Percentiles rank a stretch among this genome's conserved stretches.
phyloP scores from a whole-genome alignment of 345 rosid species.

The Eucalyptus globulus region DNA sequence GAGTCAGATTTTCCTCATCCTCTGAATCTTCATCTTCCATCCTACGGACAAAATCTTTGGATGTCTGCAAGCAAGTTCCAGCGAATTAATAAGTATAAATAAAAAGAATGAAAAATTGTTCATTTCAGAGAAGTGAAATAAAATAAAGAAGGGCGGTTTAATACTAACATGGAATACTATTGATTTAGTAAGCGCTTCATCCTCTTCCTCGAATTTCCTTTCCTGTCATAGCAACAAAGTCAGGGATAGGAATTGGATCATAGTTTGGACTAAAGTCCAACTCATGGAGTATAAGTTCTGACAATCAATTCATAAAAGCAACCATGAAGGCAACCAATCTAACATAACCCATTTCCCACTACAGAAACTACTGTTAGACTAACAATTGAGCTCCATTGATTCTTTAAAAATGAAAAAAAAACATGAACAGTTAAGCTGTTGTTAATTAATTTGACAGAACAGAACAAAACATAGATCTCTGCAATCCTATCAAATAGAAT shows the following conservation, averaged over 20 bases:
- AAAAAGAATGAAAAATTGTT: neutral
- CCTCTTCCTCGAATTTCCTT: constrained; percentile 6
- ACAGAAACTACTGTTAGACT: too few relatives aligned
- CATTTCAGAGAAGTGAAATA: neutral
- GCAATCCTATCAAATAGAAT: too few relatives aligned
- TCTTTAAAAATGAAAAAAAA: too few relatives aligned
- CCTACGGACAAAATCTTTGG: neutral
- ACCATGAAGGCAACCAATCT: neutral
- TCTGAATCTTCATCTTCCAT: neutral
- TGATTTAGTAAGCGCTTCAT: neutral
- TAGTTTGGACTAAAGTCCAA: too few relatives aligned
- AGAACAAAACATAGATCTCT: too few relatives aligned
- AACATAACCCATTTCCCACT: too few relatives aligned
- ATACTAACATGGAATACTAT: neutral
- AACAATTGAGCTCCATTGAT: too few relatives aligned
- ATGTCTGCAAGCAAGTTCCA: neutral
- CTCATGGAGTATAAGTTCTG: neutral
- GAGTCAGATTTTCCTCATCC: neutral
- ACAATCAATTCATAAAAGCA: neutral
- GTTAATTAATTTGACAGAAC: too few relatives aligned
- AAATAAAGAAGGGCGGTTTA: neutral
- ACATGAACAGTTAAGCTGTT: too few relatives aligned
- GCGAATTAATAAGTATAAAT: rapidly evolving
- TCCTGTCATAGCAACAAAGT: neutral
- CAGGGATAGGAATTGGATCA: neutral